Base-by-base conservation (phyloP, 78 protist species). In the Acrasis kona region DNA sequence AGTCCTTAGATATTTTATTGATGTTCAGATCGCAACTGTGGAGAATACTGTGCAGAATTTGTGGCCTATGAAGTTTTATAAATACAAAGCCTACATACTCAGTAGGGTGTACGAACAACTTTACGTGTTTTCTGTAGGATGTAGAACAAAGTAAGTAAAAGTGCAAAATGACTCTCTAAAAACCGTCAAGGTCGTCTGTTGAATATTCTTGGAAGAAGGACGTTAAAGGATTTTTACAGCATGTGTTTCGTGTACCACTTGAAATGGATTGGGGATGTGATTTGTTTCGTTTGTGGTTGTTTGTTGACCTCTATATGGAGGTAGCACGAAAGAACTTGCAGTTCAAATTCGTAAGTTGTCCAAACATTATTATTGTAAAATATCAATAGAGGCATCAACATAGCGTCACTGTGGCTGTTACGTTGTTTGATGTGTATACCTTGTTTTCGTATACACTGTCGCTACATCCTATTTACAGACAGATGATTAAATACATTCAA, bases 231-330 rank as follows among this genome's bases (percentile, higher is more conserved):
- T n/a, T n/a, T n/a, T n/a, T n/a, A n/a, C n/a, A n/a, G n/a, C n/a
- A n/a, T n/a, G 19, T 19, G 19, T n/a, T 50, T 50, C 61, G 61
- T 50, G 19, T 50, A n/a, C 61, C 61, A 50, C 19, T 50, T 50
- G 61, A 50, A n/a, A 50, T 50, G 61, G 34, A 50, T 50, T 50
- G 61, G 61, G 61, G 61, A n/a, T 50, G 61, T 50, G 61, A 50
- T 50, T 50, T 50, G 19, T 50, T 50, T 50, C 19, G 61, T n/a
- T 19, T 50, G 19, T 50, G 61, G 61, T 50, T 50, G 19, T 50
- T 50, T n/a, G 19, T 50, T n/a, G 61, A 50, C 19, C 19, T 50
- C 19, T 50, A 50, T 50, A n/a, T 19, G 61, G 61, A 50, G n/a
- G n/a, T n/a, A n/a, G n/a, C n/a, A n/a, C n/a, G n/a, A n/a, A n/a